Percentiles rank a stretch among this genome's conserved stretches.
phyloP scores from a whole-genome alignment of 2,329 filamentous ascomycete species.

The Raffaelea ambrosiae region DNA sequence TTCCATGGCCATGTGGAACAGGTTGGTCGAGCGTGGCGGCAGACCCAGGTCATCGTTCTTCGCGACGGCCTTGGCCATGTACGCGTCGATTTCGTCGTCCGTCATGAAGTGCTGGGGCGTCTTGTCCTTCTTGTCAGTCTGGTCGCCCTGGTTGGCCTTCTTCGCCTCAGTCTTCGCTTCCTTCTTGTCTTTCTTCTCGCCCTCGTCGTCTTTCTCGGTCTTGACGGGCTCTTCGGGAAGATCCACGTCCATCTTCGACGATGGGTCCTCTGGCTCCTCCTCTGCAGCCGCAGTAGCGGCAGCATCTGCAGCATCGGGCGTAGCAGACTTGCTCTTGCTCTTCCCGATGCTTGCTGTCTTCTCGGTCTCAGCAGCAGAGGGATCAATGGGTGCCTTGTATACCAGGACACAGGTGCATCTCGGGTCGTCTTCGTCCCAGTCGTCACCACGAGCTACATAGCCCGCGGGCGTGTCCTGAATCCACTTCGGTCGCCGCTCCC shows the following conservation, averaged over 20 bases:
- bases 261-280: neutral
- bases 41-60: conserved; percentile 62
- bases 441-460: conserved; percentile 77
- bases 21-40: conserved; percentile 70
- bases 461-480: conserved; percentile 84
- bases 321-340: neutral
- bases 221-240: neutral
- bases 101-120: conserved; percentile 19
- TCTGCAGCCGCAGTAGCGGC: too few relatives aligned
- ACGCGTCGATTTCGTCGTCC: conserved; percentile 61
- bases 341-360: neutral
- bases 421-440: conserved; percentile 61
- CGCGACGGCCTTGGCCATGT: conserved; percentile 61
- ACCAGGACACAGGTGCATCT: conserved; percentile 65
- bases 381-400: conserved; percentile 60
- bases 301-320: neutral
- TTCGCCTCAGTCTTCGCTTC: neutral
- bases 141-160: neutral
- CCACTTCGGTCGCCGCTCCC: conserved; percentile 84
- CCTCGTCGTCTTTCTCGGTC: neutral
- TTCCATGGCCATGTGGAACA: conserved; percentile 74
- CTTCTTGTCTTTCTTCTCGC: neutral
- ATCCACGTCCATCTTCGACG: conserved; percentile 11
- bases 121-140: neutral
- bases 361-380: neutral